Evolutionary conservation across 257 asterid species (phyloP).

Genomic region (Primulina tabacum): DNA sequence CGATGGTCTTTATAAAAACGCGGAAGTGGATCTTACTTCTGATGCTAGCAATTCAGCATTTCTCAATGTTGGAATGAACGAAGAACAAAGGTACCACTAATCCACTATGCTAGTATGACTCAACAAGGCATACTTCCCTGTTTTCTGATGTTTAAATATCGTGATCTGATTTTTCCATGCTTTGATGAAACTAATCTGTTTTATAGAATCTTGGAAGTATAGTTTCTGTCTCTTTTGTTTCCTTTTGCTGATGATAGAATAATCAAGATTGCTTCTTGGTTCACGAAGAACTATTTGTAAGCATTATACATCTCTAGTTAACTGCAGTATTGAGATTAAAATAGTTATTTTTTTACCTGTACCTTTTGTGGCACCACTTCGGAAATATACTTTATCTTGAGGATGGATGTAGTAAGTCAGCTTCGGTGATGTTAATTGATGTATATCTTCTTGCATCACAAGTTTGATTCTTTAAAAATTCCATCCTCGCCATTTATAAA

Average conservation of each 20-base stretch:
- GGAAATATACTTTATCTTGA: not conserved
- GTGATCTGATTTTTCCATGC: constrained; percentile 1
- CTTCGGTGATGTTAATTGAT: not conserved
- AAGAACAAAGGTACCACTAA: constrained; percentile 79
- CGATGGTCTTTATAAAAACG: constrained; percentile 40
- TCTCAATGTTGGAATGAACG: constrained; percentile 64
- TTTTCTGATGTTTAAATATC: constrained; percentile 9
- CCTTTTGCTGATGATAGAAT: not conserved
- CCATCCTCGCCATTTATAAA: not conserved
- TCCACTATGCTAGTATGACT: not conserved
- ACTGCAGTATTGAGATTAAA: not conserved
- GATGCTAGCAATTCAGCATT: constrained; percentile 55
- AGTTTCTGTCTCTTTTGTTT: constrained; percentile 1
- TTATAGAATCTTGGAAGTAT: constrained; percentile 5
- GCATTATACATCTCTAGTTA: not conserved
- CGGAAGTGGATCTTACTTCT: constrained; percentile 51
- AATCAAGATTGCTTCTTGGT: not conserved
- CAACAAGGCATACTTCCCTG: not conserved
- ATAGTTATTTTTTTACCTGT: not conserved
- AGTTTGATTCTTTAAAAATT: constrained; percentile 17
- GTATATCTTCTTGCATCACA: constrained; percentile 13
- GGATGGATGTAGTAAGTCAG: not conserved
- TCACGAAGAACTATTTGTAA: not conserved
- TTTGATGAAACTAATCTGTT: constrained; percentile 1
- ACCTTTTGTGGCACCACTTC: not conserved